Base-by-base conservation (phyloP, 2,329 filamentous ascomycete genomes). In the Verticillium dahliae region DNA sequence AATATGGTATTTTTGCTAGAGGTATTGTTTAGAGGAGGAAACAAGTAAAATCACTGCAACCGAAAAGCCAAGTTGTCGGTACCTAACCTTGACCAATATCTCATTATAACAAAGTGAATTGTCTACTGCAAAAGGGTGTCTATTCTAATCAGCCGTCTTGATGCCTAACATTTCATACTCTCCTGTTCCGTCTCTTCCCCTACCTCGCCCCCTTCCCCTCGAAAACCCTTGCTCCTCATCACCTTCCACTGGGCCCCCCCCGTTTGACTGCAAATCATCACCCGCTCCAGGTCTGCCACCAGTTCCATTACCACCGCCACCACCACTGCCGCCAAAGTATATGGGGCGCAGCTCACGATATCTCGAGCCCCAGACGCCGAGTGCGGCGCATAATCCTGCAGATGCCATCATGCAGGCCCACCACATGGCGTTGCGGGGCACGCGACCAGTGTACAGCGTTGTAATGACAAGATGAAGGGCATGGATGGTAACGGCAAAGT, bases 401-500 rank as follows among this genome's bases (percentile, higher is more conserved):
- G 82, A 84, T 14, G 69, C 70, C 11, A 72, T 66, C 81, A 85
- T 84, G 66, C 81, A 76, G 62, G 78, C 79, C 94, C 95, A 99
- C 95, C 95, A 99, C 69, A 96, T 89, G 65, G 86, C 77, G 73
- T 94, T 88, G 10, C 83, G 81, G 1, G 95, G 95, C 34, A 98
- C 72, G 10, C 85, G 83, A 69, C 87, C 86, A 3, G 90, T 89
- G 75, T 96, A 97, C 38, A 97, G 73, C 22, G 87, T 88, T 34
- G 91, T 90, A 69, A 91, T 75, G 69, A 95, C 66, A 60, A 97
- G 84, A 73, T 97, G 91, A 52, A 97, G 79, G 73, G 90, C 84
- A 77, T 96, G 92, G 18, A 97, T 84, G 2, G 94, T 97, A 31
- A 97, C 80, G 37, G 92, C 91, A 74, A 98, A 99, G 76, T 99